Conservation (phyloP, 441 rosid species). For the Aleurites moluccanus region DNA sequence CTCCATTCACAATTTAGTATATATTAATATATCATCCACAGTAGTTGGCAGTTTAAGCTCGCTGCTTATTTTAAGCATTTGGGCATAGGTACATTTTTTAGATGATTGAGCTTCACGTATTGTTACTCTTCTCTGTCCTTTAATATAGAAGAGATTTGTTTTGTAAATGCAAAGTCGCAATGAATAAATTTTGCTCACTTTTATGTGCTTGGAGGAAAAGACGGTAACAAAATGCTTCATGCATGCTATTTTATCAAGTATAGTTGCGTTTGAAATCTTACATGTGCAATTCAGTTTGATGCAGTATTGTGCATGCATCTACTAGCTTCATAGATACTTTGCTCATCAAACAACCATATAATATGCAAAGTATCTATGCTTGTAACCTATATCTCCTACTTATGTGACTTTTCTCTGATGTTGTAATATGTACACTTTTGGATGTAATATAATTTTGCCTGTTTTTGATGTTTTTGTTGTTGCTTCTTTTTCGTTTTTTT, state of each 20-base stretch:
- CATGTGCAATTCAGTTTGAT: neutral
- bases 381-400: neutral
- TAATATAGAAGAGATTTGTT: neutral
- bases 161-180: neutral
- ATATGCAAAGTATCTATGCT: neutral
- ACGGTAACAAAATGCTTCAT: neutral
- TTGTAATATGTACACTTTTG: neutral
- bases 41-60: neutral
- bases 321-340: neutral
- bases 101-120: slow-evolving; percentile 9
- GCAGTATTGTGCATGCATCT: neutral
- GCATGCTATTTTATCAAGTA: neutral
- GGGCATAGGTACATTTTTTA: neutral
- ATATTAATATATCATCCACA: neutral
- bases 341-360: neutral
- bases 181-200: neutral
- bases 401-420: too few relatives aligned
- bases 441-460: too few relatives aligned
- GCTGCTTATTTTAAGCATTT: neutral
- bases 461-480: neutral
- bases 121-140: slow-evolving; percentile 2
- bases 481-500: slow-evolving; percentile 10
- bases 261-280: neutral
- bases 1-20: too few relatives aligned
- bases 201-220: neutral